phyloP scores from a whole-genome alignment of 345 rosid species.

The Aegle marmelos region DNA sequence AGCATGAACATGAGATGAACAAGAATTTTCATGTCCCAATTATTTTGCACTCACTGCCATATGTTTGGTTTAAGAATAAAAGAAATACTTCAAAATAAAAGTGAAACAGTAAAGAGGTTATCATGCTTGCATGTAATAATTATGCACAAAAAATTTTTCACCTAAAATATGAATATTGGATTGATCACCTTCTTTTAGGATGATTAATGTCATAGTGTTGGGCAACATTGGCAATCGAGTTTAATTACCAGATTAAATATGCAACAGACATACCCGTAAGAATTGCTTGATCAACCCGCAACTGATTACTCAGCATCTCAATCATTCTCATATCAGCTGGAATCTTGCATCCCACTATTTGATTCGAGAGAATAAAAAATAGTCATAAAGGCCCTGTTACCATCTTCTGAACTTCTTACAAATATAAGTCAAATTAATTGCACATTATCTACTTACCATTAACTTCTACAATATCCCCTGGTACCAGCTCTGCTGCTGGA shows the following conservation, averaged over 20 bases:
- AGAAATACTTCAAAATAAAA: background rate
- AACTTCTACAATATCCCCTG: slow-evolving; percentile 97
- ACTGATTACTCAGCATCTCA: slow-evolving; percentile 84
- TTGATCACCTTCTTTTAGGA: background rate
- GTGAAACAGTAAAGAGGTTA: background rate
- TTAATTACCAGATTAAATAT: background rate
- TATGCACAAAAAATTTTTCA: background rate
- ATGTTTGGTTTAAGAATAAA: background rate
- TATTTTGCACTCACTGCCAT: background rate
- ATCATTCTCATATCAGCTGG: slow-evolving; percentile 98
- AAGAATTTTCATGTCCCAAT: background rate
- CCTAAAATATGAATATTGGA: background rate
- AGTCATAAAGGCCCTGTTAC: background rate
- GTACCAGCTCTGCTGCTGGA: slow-evolving; percentile 92
- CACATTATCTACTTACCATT: slow-evolving; percentile 49
- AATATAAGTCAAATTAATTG: background rate
- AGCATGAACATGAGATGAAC: slow-evolving; percentile 20
- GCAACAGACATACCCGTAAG: slow-evolving; percentile 65
- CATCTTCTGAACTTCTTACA: background rate
- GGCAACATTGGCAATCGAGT: background rate
- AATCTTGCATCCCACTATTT: slow-evolving; percentile 92
- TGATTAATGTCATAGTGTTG: background rate
- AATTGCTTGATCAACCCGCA: slow-evolving; percentile 98
- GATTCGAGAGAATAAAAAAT: slow-evolving; percentile 11
- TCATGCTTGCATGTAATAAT: background rate